Evolutionary conservation across 1,139 yeast genomes (phyloP).

Genomic region (Kodamaea fungicola): DNA sequence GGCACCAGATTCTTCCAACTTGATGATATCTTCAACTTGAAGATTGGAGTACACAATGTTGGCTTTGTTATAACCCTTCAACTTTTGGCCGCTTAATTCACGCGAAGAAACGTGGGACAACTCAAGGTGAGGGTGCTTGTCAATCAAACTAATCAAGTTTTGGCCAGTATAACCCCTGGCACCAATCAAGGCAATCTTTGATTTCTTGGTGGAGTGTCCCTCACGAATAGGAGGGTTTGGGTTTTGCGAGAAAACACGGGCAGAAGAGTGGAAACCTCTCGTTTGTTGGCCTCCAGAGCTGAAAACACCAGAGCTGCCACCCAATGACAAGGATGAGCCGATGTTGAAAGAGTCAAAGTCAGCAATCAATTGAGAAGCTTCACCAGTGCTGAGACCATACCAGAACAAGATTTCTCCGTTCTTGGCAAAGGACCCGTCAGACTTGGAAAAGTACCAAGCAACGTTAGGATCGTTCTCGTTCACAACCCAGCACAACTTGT

Average conservation of each 20-base stretch:
- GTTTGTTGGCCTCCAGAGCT: slow-evolving; percentile 32
- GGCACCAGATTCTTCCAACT: slow-evolving; percentile 68
- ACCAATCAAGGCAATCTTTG: slow-evolving; percentile 89
- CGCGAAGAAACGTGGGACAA: slow-evolving; percentile 93
- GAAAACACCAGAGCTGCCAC: slow-evolving; percentile 41
- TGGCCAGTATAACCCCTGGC: slow-evolving; percentile 98
- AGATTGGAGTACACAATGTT: slow-evolving; percentile 80
- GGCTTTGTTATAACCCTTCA: slow-evolving; percentile 81
- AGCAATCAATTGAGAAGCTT: slow-evolving; percentile 63
- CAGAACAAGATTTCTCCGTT: slow-evolving; percentile 90
- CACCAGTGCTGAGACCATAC: slow-evolving; percentile 78
- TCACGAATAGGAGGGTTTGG: slow-evolving; percentile 71
- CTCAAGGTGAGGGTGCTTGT: slow-evolving; percentile 83
- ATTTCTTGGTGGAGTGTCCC: slow-evolving; percentile 58
- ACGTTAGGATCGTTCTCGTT: slow-evolving; percentile 88
- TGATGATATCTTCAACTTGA: slow-evolving; percentile 79
- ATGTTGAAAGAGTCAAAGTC: slow-evolving; percentile 50
- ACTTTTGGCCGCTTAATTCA: slow-evolving; percentile 83
- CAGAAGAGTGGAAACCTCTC: slow-evolving; percentile 37
- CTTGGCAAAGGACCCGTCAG: slow-evolving; percentile 90
- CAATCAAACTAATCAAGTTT: slow-evolving; percentile 81
- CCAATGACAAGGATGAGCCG: slow-evolving; percentile 37
- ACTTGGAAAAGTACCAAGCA: slow-evolving; percentile 87
- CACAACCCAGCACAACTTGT: slow-evolving; percentile 80
- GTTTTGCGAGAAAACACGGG: slow-evolving; percentile 37